Conservation (phyloP, 768 basidiomycete species). For the Mycena maculata region DNA sequence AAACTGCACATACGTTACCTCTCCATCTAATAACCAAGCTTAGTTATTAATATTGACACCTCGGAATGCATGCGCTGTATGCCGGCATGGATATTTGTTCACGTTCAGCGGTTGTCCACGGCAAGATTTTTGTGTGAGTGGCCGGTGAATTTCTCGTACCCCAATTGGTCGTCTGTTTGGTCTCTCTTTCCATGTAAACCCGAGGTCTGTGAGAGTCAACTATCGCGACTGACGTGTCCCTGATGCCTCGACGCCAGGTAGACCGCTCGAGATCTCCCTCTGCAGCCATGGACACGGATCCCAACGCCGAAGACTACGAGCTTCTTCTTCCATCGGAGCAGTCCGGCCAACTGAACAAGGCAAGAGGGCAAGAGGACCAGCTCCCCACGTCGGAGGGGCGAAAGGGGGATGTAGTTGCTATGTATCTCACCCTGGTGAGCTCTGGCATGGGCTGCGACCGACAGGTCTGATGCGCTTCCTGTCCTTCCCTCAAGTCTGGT, state of each 20-base stretch:
- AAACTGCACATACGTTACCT: conserved; percentile 31
- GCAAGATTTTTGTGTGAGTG: neutral
- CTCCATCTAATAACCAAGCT: conserved; percentile 24
- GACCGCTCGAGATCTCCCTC: conserved; percentile 8
- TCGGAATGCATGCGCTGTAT: neutral
- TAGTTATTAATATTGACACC: conserved; percentile 31
- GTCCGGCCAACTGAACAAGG: conserved; percentile 26
- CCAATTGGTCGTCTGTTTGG: conserved; percentile 2
- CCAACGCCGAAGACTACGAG: conserved; percentile 41
- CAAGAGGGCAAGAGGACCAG: conserved; percentile 46
- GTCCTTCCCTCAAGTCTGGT: conserved; percentile 7
- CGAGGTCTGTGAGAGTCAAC: neutral
- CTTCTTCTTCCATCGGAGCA: conserved; percentile 40
- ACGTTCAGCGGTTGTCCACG: neutral
- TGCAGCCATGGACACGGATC: conserved; percentile 20
- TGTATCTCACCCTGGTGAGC: conserved; percentile 54
- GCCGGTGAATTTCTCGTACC: neutral
- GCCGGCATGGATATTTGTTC: no score
- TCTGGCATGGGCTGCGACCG: conserved; percentile 13
- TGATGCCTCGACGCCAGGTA: conserved; percentile 10
- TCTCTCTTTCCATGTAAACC: neutral
- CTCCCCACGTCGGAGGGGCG: conserved; percentile 51
- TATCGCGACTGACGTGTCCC: conserved; percentile 24
- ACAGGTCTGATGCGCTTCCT: neutral
- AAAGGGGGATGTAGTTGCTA: conserved; percentile 50